These are phyloP conservation scores for Begonia peltatifolia DNA, from an alignment of 306 rosid genomes.

Conservation along the genomic window DNA sequence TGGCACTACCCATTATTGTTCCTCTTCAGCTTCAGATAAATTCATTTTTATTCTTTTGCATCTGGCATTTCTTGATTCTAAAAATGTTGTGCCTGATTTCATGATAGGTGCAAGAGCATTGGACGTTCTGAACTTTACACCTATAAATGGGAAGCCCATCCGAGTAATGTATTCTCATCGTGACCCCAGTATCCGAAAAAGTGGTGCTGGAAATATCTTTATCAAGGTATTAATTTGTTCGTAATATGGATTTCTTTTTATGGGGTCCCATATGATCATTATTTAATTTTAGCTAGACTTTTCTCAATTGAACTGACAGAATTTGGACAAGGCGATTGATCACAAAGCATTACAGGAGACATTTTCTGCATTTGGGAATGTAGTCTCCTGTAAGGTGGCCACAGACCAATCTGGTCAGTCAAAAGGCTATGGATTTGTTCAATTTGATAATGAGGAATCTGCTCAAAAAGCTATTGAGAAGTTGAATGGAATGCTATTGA, in stretches of 20 bases:
- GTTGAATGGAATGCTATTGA: constrained; percentile 22
- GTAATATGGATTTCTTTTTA: too few species aligned
- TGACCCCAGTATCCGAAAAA: constrained; percentile 21
- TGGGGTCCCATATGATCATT: not conserved
- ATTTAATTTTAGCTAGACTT: not conserved
- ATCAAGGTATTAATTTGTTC: constrained; percentile 15
- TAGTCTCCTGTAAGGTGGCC: constrained; percentile 24
- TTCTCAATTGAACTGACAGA: constrained; percentile 6
- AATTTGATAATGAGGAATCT: constrained; percentile 22
- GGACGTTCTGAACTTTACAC: constrained; percentile 19
- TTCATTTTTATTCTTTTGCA: too few species aligned
- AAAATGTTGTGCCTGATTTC: not conserved
- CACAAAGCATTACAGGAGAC: constrained; percentile 27
- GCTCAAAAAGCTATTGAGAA: constrained; percentile 17
- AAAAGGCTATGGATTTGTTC: constrained; percentile 30
- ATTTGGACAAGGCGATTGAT: constrained; percentile 24
- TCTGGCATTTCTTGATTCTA: too few species aligned
- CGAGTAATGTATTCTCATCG: constrained; percentile 28
- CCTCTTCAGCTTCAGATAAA: too few species aligned
- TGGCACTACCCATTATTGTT: too few species aligned
- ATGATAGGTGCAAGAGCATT: constrained; percentile 21
- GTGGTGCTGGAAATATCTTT: constrained; percentile 27
- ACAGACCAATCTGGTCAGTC: constrained; percentile 23
- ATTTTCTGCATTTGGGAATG: constrained; percentile 26
- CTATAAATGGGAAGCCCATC: constrained; percentile 21